Evolutionary conservation across 2,329 filamentous ascomycete genomes (phyloP), one percentile per base, ranked within the genome.

Genomic region (Microdochium nivale): DNA sequence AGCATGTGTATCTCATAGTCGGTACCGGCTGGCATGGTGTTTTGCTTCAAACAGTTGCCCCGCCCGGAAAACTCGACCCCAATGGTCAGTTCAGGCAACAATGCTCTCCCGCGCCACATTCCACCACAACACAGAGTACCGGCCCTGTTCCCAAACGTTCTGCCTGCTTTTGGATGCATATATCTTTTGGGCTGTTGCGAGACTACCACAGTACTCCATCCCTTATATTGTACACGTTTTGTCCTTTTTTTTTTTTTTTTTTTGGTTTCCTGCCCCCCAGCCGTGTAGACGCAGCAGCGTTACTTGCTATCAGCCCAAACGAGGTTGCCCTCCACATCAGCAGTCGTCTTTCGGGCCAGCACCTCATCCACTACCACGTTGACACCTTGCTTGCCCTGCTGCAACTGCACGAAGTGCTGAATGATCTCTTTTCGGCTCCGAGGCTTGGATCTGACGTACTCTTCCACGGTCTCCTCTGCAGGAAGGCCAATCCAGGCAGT

Each of bases 401-500:
- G 79, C 58, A 68, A 74, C 47, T 74, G 70, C 35, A 88, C 67
- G 43, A 95, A 80, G 58, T 83, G 74, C 21, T 78, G 72, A 32
- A 87, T 68, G 53, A 91, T 78, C 66, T 87, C 75, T 54, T 77
- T 70, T 7, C 72, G 69, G n/a, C 70, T 74, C 61, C 65, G 67
- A 24, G 53, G 59, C 52, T 67, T 71, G 25, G 65, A 58, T 23
- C 57, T 59, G 19, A 84, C 71, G 40, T 77, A 50, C 10, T 60
- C 52, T 62, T 72, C 64, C 14, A 87, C 71, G 49, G 87, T 78
- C 37, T 61, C 59, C 70, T 97, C 91, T 2, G 75, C 78, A 4
- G 92, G 94, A 54, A 96, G 73, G 4, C 85, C 86, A 27, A 90
- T 82, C 60, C 70, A 72, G 13, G 70, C 68, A 66, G 88, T 81